These are phyloP conservation scores for Tulasnella sp. DNA, from an alignment of 768 basidiomycete genomes.

Conservation along the genomic window DNA sequence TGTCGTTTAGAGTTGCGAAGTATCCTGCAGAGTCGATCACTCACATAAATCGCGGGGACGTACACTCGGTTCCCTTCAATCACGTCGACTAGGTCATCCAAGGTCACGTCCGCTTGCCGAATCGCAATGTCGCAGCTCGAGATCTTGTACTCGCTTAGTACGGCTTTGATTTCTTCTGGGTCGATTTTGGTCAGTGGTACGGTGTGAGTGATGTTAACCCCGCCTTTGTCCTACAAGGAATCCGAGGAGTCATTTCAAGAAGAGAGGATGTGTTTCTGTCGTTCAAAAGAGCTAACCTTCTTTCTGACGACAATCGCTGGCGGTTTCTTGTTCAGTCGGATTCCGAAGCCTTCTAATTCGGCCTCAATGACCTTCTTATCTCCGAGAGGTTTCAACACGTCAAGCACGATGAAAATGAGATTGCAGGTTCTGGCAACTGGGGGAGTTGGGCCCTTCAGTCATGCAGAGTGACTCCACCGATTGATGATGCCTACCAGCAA, in stretches of 20 bases:
- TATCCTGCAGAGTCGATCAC: slow-evolving; percentile 23
- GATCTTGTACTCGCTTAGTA: slow-evolving; percentile 84
- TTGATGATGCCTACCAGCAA: slow-evolving; percentile 47
- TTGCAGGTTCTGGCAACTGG: slow-evolving; percentile 95
- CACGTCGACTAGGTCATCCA: slow-evolving; percentile 95
- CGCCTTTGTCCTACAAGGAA: slow-evolving; percentile 27
- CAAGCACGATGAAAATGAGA: slow-evolving; percentile 95
- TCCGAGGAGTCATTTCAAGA: background rate
- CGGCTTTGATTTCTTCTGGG: slow-evolving; percentile 90
- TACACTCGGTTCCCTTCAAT: slow-evolving; percentile 95
- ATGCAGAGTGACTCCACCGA: slow-evolving; percentile 1
- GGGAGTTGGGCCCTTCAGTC: slow-evolving; percentile 8
- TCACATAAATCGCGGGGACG: slow-evolving; percentile 81
- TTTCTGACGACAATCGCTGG: slow-evolving; percentile 73
- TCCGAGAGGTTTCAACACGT: slow-evolving; percentile 94
- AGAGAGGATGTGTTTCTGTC: background rate
- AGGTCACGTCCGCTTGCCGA: slow-evolving; percentile 80
- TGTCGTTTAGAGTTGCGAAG: background rate
- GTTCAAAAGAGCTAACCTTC: slow-evolving; percentile 42
- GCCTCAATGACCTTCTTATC: slow-evolving; percentile 86
- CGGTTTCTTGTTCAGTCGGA: slow-evolving; percentile 88
- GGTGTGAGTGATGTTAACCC: slow-evolving; percentile 90
- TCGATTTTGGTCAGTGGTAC: slow-evolving; percentile 94
- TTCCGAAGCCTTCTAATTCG: slow-evolving; percentile 97
- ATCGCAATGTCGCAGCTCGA: slow-evolving; percentile 83